A percentile compares a stretch with the other conserved stretches of the same genome.
Conservation (phyloP, 169 alveolate genomes). For the Plasmodium malariae region DNA sequence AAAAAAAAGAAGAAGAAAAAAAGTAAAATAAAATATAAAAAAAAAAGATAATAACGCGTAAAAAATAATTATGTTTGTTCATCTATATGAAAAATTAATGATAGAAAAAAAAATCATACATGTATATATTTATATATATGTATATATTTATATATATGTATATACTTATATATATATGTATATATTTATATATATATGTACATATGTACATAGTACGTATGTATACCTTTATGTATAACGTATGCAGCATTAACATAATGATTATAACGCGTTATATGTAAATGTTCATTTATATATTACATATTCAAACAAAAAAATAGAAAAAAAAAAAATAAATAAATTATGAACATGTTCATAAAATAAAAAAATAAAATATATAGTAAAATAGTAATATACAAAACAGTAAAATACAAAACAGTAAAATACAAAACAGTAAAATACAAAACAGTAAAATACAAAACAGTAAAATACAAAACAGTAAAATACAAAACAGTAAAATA, state of each 20-base stretch:
- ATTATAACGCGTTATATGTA: not conserved
- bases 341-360: slow-evolving; percentile 18
- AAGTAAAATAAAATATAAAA: not conserved
- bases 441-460: no score
- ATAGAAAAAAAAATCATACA: no score
- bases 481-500: no score
- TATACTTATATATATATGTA: no score
- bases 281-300: not conserved
- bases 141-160: no score
- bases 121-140: no score
- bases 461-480: no score
- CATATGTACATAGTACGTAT: not conserved
- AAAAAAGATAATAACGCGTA: not conserved
- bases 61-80: slow-evolving; percentile 5
- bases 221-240: not conserved
- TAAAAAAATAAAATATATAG: not conserved
- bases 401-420: no score
- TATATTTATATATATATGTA: no score
- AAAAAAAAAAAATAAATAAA: no score
- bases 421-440: no score
- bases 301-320: not conserved
- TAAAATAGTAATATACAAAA: not conserved
- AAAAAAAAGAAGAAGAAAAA: slow-evolving; percentile 2
- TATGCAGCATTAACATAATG: not conserved
- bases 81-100: not conserved